Conservation (phyloP, 768 basidiomycete species). For the Boletus tomentosulus region DNA sequence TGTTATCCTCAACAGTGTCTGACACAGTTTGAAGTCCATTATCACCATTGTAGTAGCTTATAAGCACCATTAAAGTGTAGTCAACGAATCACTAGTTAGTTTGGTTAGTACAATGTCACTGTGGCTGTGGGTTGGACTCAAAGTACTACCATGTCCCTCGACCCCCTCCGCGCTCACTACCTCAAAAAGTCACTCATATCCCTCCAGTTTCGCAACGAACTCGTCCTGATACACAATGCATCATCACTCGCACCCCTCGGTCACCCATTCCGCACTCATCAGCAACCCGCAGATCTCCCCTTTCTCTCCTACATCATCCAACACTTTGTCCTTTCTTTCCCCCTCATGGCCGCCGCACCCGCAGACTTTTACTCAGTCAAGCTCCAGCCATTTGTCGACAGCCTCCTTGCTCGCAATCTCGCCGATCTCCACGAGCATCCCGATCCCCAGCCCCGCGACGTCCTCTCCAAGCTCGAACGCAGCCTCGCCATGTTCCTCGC, state of each 20-base stretch:
- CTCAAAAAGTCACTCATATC: constrained; percentile 94
- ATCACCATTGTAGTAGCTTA: too few species aligned
- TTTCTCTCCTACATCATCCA: constrained; percentile 87
- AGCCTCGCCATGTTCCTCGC: constrained; percentile 79
- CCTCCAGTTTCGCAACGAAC: constrained; percentile 80
- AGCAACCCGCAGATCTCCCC: constrained; percentile 70
- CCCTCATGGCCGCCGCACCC: constrained; percentile 87
- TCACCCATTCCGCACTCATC: constrained; percentile 74
- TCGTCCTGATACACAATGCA: constrained; percentile 52
- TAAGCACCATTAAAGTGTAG: too few species aligned
- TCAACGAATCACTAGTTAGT: too few species aligned
- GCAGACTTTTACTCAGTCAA: constrained; percentile 92
- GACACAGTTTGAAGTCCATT: too few species aligned
- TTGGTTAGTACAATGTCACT: too few species aligned
- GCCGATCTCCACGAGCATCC: constrained; percentile 60
- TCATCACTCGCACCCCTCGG: constrained; percentile 86
- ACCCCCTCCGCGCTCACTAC: constrained; percentile 92
- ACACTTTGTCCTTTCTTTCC: constrained; percentile 69
- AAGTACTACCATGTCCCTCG: constrained; percentile 41
- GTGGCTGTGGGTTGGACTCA: too few species aligned
- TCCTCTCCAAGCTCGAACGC: constrained; percentile 78
- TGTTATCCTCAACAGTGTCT: too few species aligned
- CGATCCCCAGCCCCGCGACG: constrained; percentile 58
- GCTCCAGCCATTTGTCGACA: constrained; percentile 89
- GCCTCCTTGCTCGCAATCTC: constrained; percentile 76